A percentile compares a stretch with the other conserved stretches of the same genome.
phyloP scores from a whole-genome alignment of 768 basidiomycete genomes.

The Krasilnikovozyma curviuscula region DNA sequence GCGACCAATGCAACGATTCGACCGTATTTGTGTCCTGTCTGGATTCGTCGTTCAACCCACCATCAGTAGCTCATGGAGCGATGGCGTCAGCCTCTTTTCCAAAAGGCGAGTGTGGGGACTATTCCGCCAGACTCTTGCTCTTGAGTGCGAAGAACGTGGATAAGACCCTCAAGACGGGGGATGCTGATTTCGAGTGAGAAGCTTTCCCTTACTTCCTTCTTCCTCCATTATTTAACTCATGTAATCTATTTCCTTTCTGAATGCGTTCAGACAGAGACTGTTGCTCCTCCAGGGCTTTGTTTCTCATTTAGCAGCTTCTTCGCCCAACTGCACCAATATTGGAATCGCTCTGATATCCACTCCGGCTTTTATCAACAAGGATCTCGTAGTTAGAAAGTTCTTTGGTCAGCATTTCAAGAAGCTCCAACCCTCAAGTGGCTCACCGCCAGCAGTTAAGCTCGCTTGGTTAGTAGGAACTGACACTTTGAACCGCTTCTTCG shows the following conservation, averaged over 20 bases:
- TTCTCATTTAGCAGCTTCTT: background rate
- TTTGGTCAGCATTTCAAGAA: background rate
- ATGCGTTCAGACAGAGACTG: slow-evolving; percentile 3
- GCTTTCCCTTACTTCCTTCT: background rate
- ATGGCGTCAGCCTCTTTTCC: slow-evolving; percentile 3
- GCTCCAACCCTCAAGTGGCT: background rate
- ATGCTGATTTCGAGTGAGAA: slow-evolving; percentile 10
- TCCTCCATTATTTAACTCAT: background rate
- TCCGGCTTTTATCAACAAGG: slow-evolving; percentile 9
- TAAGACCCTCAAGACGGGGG: slow-evolving; percentile 3
- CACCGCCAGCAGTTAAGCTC: background rate
- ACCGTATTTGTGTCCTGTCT: slow-evolving; percentile 1
- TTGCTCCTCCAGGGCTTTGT: background rate
- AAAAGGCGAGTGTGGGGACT: background rate
- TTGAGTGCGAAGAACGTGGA: slow-evolving; percentile 11
- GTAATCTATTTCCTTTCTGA: background rate
- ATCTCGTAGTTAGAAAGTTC: slow-evolving; percentile 2
- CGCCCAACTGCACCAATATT: slow-evolving; percentile 1
- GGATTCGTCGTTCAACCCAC: slow-evolving; percentile 4
- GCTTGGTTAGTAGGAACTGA: slow-evolving; percentile 11
- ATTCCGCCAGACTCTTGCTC: slow-evolving; percentile 5
- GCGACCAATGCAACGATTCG: background rate
- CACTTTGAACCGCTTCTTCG: slow-evolving; percentile 10
- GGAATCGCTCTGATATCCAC: slow-evolving; percentile 9
- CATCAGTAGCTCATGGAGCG: slow-evolving; percentile 2